Conservation (phyloP, 2,329 filamentous ascomycete species). For the Graphium sp. region DNA sequence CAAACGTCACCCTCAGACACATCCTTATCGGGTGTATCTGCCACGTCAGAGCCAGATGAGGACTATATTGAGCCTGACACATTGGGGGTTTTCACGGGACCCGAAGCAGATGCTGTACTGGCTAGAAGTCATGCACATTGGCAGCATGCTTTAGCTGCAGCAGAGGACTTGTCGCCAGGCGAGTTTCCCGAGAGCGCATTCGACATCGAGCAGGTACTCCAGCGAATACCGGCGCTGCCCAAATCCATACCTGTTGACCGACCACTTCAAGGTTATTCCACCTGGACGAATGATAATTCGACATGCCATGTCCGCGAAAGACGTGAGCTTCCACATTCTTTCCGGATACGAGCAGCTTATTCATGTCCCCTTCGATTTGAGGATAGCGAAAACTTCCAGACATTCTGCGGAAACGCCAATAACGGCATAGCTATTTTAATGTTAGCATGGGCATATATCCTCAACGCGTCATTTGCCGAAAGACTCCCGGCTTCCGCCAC, state of each 20-base stretch:
- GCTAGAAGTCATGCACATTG: neutral
- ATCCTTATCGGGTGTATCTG: too few relatives aligned
- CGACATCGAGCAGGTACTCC: neutral
- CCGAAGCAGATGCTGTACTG: neutral
- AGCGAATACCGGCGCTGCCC: neutral
- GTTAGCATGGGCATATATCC: neutral
- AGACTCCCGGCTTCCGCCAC: neutral
- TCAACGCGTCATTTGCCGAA: neutral
- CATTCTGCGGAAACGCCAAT: neutral
- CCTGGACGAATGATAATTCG: neutral
- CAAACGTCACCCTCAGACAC: too few relatives aligned
- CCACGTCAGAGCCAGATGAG: neutral
- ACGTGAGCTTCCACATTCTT: neutral
- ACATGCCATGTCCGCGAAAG: neutral
- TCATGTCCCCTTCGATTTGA: neutral
- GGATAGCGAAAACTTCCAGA: neutral
- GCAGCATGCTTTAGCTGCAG: neutral
- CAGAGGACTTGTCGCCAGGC: neutral
- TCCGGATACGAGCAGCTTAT: neutral
- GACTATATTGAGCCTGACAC: neutral
- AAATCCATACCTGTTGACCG: neutral
- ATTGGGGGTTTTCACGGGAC: neutral
- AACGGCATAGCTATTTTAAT: conserved; percentile 1
- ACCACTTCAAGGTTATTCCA: neutral
- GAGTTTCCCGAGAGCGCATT: neutral